Evolutionary conservation across 2,329 filamentous ascomycete genomes (phyloP).

Genomic region (Fusarium sp.): DNA sequence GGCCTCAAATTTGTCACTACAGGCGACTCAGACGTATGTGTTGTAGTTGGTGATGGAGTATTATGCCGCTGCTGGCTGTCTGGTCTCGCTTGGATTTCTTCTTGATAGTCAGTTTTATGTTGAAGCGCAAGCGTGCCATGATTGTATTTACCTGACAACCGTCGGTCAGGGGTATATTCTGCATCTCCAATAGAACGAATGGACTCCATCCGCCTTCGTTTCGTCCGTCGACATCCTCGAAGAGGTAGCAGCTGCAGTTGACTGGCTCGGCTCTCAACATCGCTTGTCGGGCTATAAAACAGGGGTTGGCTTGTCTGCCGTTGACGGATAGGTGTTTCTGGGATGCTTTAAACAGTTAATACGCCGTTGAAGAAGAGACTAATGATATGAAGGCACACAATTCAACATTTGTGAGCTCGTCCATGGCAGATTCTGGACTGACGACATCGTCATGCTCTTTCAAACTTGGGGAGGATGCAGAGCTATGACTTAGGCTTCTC

Average conservation of each 20-base stretch:
- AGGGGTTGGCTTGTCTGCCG: background rate
- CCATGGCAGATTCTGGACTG: background rate
- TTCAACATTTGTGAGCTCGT: conserved; percentile 27
- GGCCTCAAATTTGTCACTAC: conserved; percentile 31
- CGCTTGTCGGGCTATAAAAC: background rate
- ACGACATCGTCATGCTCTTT: background rate
- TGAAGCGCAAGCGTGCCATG: background rate
- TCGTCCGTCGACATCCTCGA: background rate
- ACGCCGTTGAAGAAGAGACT: accelerated
- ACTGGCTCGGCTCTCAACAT: background rate
- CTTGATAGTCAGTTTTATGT: background rate
- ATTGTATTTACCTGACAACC: background rate
- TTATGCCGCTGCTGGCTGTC: background rate
- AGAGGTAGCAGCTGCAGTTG: background rate
- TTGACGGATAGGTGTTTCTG: conserved; percentile 24
- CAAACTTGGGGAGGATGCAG: background rate
- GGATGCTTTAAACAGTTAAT: conserved; percentile 22
- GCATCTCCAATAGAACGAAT: conserved; percentile 17
- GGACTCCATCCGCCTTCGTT: conserved; percentile 30
- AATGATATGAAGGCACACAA: conserved; percentile 5
- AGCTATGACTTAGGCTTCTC: background rate
- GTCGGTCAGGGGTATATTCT: background rate
- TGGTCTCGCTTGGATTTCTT: background rate
- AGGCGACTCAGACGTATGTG: background rate
- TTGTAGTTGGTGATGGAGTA: background rate